A percentile compares a stretch with the other conserved stretches of the same genome.
These are phyloP conservation scores for Trapa incisa DNA, from an alignment of 345 rosid genomes.

Conservation along the genomic window DNA sequence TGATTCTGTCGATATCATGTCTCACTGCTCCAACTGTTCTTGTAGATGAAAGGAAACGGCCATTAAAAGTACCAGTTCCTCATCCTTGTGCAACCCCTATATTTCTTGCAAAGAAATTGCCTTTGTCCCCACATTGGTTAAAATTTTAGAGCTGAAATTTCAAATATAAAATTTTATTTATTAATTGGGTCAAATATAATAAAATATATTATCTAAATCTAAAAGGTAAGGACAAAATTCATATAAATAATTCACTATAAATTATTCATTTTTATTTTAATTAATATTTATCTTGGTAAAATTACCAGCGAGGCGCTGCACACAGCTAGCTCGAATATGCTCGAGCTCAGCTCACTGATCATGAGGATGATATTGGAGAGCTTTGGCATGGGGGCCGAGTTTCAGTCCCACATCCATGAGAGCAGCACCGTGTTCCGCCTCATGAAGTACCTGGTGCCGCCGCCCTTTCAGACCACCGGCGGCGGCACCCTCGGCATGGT, in stretches of 20 bases:
- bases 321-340: constrained; percentile 23
- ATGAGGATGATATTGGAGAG: constrained; percentile 32
- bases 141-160: too few relatives aligned
- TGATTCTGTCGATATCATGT: background rate
- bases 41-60: background rate
- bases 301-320: background rate
- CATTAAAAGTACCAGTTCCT: background rate
- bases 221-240: too few relatives aligned
- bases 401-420: constrained; percentile 13
- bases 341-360: constrained; percentile 21
- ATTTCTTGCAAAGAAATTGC: background rate
- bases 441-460: constrained; percentile 3
- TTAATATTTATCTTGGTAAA: too few relatives aligned
- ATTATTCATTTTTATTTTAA: too few relatives aligned
- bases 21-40: background rate
- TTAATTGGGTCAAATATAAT: too few relatives aligned
- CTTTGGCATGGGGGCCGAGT: constrained; percentile 22
- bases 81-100: background rate
- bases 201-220: too few relatives aligned
- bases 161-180: too few relatives aligned
- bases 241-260: too few relatives aligned
- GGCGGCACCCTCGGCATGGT: constrained; percentile 16
- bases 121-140: background rate
- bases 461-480: background rate
- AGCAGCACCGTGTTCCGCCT: background rate